Conservation (phyloP, 2,329 filamentous ascomycete species). For the Thielaviopsis euricoi region DNA sequence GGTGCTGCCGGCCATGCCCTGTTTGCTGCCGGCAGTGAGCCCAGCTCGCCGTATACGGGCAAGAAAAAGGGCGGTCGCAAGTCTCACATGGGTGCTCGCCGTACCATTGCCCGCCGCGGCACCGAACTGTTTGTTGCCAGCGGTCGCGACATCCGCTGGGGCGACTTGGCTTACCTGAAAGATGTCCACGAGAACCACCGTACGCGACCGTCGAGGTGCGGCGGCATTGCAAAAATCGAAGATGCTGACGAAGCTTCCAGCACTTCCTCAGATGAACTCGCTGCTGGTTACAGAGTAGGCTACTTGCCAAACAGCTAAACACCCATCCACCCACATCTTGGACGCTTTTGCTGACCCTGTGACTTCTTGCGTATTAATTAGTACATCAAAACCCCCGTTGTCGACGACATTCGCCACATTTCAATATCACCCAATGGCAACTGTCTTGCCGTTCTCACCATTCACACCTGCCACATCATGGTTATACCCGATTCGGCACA, state of each 20-base stretch:
- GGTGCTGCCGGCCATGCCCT: conserved; percentile 63
- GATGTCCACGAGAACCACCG: conserved; percentile 25
- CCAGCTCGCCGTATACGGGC: conserved; percentile 25
- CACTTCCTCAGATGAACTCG: conserved; percentile 13
- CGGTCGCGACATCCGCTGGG: conserved; percentile 84
- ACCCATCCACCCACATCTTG: background rate
- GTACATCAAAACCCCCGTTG: conserved; percentile 62
- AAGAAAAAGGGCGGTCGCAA: conserved; percentile 23
- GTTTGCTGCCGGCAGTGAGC: conserved; percentile 38
- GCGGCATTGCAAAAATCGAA: conserved; percentile 29
- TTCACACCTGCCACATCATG: conserved; percentile 75
- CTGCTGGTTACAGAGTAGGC: conserved; percentile 19
- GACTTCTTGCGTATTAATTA: conserved; percentile 21
- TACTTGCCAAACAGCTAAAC: background rate
- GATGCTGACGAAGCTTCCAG: conserved; percentile 15
- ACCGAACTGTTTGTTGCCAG: conserved; percentile 81
- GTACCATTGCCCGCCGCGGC: conserved; percentile 63
- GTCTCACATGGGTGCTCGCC: conserved; percentile 30
- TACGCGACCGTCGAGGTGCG: conserved; percentile 9
- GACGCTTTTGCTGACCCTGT: background rate
- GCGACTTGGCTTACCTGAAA: conserved; percentile 67
- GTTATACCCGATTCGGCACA: conserved; percentile 69
- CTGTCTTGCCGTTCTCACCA: conserved; percentile 71
- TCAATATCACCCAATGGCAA: conserved; percentile 67
- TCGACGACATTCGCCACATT: conserved; percentile 71